phyloP scores from a whole-genome alignment of 371 early-diverging fungal species.

The Thermomucor indicae-seudaticae region DNA sequence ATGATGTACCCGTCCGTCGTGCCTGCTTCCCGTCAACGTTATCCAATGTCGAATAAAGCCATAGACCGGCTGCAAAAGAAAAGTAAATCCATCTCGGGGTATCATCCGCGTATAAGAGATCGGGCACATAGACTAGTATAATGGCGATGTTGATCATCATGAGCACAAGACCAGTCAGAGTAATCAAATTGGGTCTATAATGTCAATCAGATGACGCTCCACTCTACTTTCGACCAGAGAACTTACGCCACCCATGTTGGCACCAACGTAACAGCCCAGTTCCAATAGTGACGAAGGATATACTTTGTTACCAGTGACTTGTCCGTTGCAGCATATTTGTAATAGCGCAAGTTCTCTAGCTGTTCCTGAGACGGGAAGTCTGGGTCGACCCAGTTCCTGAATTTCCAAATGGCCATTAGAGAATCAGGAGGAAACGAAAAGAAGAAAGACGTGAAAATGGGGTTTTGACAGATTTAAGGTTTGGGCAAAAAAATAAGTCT shows the following conservation, averaged over 20 bases:
- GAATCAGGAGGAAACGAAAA: background rate
- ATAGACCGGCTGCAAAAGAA: constrained; percentile 82
- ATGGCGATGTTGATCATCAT: constrained; percentile 77
- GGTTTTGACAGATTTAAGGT: background rate
- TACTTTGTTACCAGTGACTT: constrained; percentile 83
- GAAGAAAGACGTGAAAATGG: background rate
- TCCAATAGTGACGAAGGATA: constrained; percentile 87
- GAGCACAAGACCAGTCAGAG: constrained; percentile 90
- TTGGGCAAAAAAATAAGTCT: background rate
- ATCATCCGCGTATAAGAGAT: constrained; percentile 55
- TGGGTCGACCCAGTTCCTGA: constrained; percentile 7
- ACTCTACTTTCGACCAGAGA: background rate
- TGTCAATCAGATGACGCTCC: background rate
- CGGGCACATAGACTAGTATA: constrained; percentile 70
- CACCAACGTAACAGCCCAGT: constrained; percentile 81
- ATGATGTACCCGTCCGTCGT: constrained; percentile 83
- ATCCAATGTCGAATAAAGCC: constrained; percentile 95
- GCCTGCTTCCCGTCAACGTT: constrained; percentile 94
- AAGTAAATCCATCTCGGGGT: constrained; percentile 88
- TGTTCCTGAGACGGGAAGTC: constrained; percentile 48
- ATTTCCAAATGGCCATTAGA: constrained; percentile 9
- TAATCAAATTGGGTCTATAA: constrained; percentile 95
- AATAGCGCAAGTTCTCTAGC: constrained; percentile 71
- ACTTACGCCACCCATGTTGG: constrained; percentile 94
- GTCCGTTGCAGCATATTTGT: constrained; percentile 85